These are phyloP conservation scores for Ophiostoma montium DNA, from an alignment of 2,329 filamentous ascomycete species.

Conservation along the genomic window DNA sequence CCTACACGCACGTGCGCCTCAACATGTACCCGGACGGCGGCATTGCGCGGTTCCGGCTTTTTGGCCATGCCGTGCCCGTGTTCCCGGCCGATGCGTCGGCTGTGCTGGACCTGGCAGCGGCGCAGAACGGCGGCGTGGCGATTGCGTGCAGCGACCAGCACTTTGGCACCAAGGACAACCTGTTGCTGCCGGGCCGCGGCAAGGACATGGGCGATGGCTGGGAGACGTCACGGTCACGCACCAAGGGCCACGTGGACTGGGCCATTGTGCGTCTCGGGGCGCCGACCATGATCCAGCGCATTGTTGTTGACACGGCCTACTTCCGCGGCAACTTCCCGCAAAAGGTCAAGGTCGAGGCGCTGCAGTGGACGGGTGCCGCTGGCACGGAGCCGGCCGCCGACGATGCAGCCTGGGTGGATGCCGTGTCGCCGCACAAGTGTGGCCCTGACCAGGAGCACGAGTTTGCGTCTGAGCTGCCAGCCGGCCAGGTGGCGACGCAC, in stretches of 20 bases:
- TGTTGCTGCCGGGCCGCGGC: slow-evolving; percentile 29
- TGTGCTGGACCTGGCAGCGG: slow-evolving; percentile 62
- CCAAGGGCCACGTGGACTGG: slow-evolving; percentile 64
- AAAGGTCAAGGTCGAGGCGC: slow-evolving; percentile 52
- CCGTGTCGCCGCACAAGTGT: slow-evolving; percentile 53
- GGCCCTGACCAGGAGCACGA: slow-evolving; percentile 61
- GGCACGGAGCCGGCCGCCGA: slow-evolving; percentile 45
- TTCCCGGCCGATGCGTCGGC: slow-evolving; percentile 52
- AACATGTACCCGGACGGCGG: slow-evolving; percentile 81
- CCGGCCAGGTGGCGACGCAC: slow-evolving; percentile 55
- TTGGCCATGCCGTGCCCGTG: slow-evolving; percentile 61
- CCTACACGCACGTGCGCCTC: slow-evolving; percentile 65
- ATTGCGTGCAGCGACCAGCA: slow-evolving; percentile 70
- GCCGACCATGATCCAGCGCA: slow-evolving; percentile 46
- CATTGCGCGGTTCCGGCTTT: slow-evolving; percentile 67
- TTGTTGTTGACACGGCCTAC: slow-evolving; percentile 68
- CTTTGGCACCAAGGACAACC: slow-evolving; percentile 51
- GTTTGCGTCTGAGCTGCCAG: slow-evolving; percentile 37
- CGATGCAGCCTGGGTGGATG: slow-evolving; percentile 48
- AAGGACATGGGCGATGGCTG: slow-evolving; percentile 82
- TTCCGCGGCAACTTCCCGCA: slow-evolving; percentile 77
- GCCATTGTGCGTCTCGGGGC: slow-evolving; percentile 61
- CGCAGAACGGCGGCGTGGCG: slow-evolving; percentile 65
- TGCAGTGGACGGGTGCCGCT: slow-evolving; percentile 36
- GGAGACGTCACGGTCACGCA: slow-evolving; percentile 67